Evolutionary conservation across 2,329 filamentous ascomycete genomes (phyloP), one percentile per base, ranked within the genome.

Genomic region (Penicillium sp.): DNA sequence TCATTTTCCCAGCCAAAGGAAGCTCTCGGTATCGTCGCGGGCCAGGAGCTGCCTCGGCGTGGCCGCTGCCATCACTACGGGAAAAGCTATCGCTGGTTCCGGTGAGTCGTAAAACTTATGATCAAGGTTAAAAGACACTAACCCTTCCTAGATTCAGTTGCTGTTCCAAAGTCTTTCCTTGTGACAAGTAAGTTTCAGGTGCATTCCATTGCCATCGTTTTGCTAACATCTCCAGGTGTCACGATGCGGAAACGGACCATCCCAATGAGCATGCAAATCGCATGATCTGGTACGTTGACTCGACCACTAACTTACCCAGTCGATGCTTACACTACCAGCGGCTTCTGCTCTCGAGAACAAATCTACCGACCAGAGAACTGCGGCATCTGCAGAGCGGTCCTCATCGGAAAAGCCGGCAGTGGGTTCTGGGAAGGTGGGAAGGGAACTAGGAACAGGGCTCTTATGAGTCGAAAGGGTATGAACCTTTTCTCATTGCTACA

Each of bases 361-460:
- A 80, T 80, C 48, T 93, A 86, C 62, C 71, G 79, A 14, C 79
- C 83, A 1, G 84, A 89, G 56, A 80, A 82, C 44, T 93, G 86
- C 60, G 73, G 70, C 1, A 78, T 85, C 54, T 93, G 86, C 56
- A 82, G 81, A 32, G 70, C 80, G 22, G 76, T 73, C 33, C 74
- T 92, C 9, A 73, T 88, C 35, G 80, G 84, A 47, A 81, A 78
- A 55, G 76, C 77, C 2, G 69, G 69, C 6, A 69, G 69, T 29
- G 86, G 86, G 0, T 93, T 88, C 64, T 93, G 86, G 86, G 86
- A 93, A 67, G 86, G 86, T 8, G 86, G 86, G 1, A 86, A 84
- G 60, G 84, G 84, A 1, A 89, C 84, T n/a, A 70, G 85, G 44
- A 83, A 88, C 57, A 76, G 72, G 61, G 67, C 65, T 20, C 66